phyloP scores from a whole-genome alignment of 495 filamentous ascomycete species.

The Immersiella caudata region DNA sequence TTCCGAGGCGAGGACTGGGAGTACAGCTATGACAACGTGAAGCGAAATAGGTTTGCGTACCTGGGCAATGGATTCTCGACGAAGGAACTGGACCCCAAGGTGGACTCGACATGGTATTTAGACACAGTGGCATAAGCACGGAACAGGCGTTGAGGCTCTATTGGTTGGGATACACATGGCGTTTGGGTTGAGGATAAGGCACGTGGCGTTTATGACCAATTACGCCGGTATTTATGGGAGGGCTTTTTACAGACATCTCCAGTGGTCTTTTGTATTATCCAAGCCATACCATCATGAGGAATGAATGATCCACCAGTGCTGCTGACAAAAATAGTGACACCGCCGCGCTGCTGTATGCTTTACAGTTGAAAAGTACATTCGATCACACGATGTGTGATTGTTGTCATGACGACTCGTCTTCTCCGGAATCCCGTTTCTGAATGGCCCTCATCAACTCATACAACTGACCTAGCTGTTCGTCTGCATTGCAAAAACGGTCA shows the following conservation, averaged over 20 bases:
- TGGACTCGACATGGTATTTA: slow-evolving; percentile 51
- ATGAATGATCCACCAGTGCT: neutral
- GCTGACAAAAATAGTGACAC: neutral
- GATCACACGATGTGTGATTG: neutral
- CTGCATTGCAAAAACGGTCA: slow-evolving; percentile 46
- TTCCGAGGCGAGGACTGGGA: slow-evolving; percentile 56
- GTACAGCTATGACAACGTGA: slow-evolving; percentile 42
- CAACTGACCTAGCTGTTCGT: slow-evolving; percentile 89
- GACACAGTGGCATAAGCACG: slow-evolving; percentile 24
- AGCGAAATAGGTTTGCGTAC: slow-evolving; percentile 47
- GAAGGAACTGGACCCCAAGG: slow-evolving; percentile 41
- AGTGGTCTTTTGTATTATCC: neutral
- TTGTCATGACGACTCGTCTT: slow-evolving; percentile 35
- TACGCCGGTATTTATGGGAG: no score
- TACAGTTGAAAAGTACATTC: neutral
- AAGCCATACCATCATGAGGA: neutral
- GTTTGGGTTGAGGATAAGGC: neutral
- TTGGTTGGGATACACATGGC: neutral
- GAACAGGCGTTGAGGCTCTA: no score
- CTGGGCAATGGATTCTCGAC: slow-evolving; percentile 55
- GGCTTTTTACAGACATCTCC: neutral
- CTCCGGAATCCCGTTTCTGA: slow-evolving; percentile 54
- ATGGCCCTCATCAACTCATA: slow-evolving; percentile 94
- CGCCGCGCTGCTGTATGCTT: neutral
- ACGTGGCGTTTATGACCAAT: no score